A percentile compares a stretch with the other conserved stretches of the same genome.
Evolutionary conservation across 2,329 filamentous ascomycete species (phyloP).

Genomic region (Leptographium procerum): DNA sequence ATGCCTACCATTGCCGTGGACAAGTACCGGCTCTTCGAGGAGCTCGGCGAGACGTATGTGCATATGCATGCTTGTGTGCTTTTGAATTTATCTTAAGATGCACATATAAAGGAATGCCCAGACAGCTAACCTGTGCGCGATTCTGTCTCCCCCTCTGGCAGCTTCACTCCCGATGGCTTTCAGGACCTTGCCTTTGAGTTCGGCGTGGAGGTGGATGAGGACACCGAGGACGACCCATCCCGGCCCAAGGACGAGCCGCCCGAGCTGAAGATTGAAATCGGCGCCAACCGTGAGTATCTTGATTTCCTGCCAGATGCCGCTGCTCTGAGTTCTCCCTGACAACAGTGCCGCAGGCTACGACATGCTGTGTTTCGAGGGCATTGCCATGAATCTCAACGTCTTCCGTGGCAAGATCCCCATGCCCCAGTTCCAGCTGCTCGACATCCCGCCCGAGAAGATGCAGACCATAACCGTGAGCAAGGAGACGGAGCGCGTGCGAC

Average conservation of each 20-base stretch:
- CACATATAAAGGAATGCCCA: too few species aligned
- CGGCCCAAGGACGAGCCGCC: constrained; percentile 75
- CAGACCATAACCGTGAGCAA: constrained; percentile 72
- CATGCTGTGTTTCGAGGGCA: constrained; percentile 95
- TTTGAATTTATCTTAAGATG: not conserved
- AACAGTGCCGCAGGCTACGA: constrained; percentile 40
- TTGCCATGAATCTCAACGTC: constrained; percentile 89
- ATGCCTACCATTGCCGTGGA: constrained; percentile 90
- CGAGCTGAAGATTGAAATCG: constrained; percentile 96
- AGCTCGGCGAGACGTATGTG: constrained; percentile 69
- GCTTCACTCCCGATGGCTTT: constrained; percentile 87
- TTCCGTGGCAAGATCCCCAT: constrained; percentile 68
- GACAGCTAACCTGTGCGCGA: too few species aligned
- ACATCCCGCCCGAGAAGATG: constrained; percentile 61
- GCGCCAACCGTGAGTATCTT: constrained; percentile 51
- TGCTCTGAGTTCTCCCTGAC: not conserved
- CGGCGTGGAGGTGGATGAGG: constrained; percentile 94
- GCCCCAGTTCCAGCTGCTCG: constrained; percentile 68
- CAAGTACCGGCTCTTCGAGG: constrained; percentile 91
- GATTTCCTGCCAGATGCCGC: too few species aligned
- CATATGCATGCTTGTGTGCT: not conserved
- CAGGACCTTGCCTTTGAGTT: constrained; percentile 98
- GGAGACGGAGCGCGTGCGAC: constrained; percentile 66
- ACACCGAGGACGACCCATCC: constrained; percentile 62
- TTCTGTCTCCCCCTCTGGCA: constrained; percentile 22